Base-by-base conservation (phyloP, 495 filamentous ascomycete species). In the Aspergillus sparsus region DNA sequence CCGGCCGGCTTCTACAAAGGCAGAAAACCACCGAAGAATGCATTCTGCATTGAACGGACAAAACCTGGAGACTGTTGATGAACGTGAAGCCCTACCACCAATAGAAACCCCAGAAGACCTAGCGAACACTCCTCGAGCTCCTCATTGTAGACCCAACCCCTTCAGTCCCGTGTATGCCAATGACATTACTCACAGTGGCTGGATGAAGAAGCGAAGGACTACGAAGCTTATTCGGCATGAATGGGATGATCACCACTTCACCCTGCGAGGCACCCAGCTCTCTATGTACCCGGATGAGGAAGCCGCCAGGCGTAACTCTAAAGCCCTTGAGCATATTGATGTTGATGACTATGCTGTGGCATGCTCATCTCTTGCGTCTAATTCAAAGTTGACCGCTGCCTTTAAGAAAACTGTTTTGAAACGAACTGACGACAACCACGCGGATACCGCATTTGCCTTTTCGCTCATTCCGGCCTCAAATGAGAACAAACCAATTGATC, bases 331-430 rank as follows among this genome's bases (percentile, higher is more conserved):
- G 66, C 87, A 84, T 65, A 91, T 98, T 60, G 90, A 98, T 72
- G 89, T 98, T 37, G 93, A 97, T 66, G 91, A 97, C 71, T 98
- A 96, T 74, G 88, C 91, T 36, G 91, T 98, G 37, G 92, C 92
- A 0, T 97, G 93, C 79, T 91, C 89, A 1, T 87, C 86, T 3
- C 69, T 89, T 0, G 84, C 86, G 0, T 83, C 85, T 3, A 86
- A 77, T 59, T 88, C 83, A 49, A 96, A 96, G 75, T 78, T 97
- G 62, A 87, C 87, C 50, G 88, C 92, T 8, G 92, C 92, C 36
- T 92, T 97, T 80, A 95, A 93, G 73, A 87, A 89, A 32, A 84
- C 92, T 61, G 85, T 87, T 64, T 83, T 96, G 62, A 83, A 85
- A 49, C 78, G 81, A 51, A 78, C 67, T 21, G 80, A 81, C 49